Evolutionary conservation across 768 basidiomycete species (phyloP), one percentile per base, ranked within the genome.

Genomic region (Pulveroboletus ravenelii): DNA sequence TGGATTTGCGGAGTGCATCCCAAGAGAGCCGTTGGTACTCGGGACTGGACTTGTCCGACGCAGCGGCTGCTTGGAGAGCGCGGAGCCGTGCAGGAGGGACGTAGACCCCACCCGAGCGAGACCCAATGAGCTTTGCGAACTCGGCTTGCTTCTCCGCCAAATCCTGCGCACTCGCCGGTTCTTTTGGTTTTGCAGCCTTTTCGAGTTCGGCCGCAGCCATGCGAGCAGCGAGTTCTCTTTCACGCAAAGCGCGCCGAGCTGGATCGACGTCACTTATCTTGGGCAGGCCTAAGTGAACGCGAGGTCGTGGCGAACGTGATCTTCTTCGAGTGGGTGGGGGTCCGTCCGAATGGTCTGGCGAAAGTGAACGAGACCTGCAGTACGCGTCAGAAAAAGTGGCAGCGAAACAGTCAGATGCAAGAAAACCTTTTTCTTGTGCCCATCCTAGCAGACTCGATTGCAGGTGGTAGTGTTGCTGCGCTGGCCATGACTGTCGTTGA

Each of bases 1-100:
- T 89, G 45, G 87, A 90, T 72, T 99, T 99, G 65, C 94, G 85
- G 52, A 99, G 73, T 2, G 96, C 96, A 63, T 99, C 96, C 96
- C 96, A 99, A 10, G 92, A 89, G 52, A 99, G 72, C 10, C 96
- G 80, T 70, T 99, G 96, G 70, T 89, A 98, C 71, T 96, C 94
- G 17, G 85, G 61, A 52, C 88, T 87, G 41, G 76, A 74, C 73
- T 94, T 94, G 75, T 96, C 91, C 54, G 77, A 71, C 6, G 81
- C 70, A 8, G 92, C 91, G 9, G 92, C 92, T 14, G 64, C 85
- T 60, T 94, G 93, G 69, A 99, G 78, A 0, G 93, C 93, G 41
- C 93, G 80, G 35, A 98, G 74, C 23, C 94, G 82, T 34, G 93
- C 94, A 13, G 96, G 96, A 1, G 96, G 96, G 67, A 99, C 85